Base-by-base conservation (phyloP, 495 filamentous ascomycete genomes). In the Podospora fimiseda region DNA sequence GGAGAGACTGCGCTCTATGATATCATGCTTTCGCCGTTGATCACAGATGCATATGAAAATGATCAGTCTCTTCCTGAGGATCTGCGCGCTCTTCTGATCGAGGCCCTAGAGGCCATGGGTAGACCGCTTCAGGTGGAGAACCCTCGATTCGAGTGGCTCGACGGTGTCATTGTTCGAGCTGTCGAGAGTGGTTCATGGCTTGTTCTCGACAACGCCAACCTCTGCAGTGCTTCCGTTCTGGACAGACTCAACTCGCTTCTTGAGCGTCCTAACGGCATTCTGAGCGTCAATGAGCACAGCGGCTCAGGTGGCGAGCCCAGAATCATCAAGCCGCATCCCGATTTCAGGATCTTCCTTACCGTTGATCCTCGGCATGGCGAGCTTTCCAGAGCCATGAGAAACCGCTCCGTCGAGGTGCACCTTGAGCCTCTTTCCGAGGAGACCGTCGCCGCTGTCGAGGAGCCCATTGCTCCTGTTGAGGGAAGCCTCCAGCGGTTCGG, bases 361-460 rank as follows among this genome's bases (percentile, higher is more conserved):
- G 88, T 95, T 75, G 92, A 99, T 67, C 85, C 94, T 41, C 83
- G 83, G 20, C 85, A 95, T 68, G 94, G 94, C 9, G 94, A 99
- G 63, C 76, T 99, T 20, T 97, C 94, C 7, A 79, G 92, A 51
- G 94, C 94, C 2, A 97, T 99, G 94, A 79, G 94, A 48, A 99
- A 99, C 66, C 80, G 94, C 62, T 88, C 89, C 51, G 76, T 96
- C 46, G 94, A 99, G 67, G 84, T 99, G 6, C 95, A 83, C 57
- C 75, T 99, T 51, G 77, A 79, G 19, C 60, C 52, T 9, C 47
- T 65, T 0, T 59, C 52, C 2, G 64, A 33, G 27, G 27, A 33
- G 27, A 33, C 55, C 2, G 51, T 14, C 7, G 38, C 48, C 3
- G 59, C 36, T 21, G 59, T 56, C 56, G 37, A 57, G n/a, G 60